Evolutionary conservation across 768 basidiomycete species (phyloP).

Genomic region (Tubosaeta brunneosetosa): DNA sequence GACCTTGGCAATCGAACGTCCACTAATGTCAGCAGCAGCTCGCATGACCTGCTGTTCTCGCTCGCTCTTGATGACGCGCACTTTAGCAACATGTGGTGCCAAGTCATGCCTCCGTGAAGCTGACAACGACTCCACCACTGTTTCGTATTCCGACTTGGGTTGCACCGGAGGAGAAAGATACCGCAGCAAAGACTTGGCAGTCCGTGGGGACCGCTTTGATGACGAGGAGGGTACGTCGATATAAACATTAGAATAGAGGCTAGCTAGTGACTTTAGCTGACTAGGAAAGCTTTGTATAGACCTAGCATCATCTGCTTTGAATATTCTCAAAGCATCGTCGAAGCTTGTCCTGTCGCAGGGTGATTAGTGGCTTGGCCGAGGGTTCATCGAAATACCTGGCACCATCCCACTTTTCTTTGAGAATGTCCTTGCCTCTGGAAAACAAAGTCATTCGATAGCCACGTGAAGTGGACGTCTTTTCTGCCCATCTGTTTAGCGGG

Average conservation of each 20-base stretch:
- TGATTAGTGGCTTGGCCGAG: constrained; percentile 1
- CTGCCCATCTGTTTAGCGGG: constrained; percentile 32
- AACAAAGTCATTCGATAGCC: constrained; percentile 90
- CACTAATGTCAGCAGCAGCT: constrained; percentile 82
- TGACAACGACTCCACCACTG: constrained; percentile 50
- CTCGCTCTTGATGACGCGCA: constrained; percentile 76
- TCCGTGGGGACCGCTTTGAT: constrained; percentile 34
- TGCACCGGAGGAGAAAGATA: constrained; percentile 34
- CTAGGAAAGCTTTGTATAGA: constrained; percentile 52
- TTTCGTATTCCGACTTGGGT: constrained; percentile 46
- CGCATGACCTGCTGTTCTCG: constrained; percentile 79
- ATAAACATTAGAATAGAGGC: constrained; percentile 47
- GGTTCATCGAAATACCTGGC: constrained; percentile 47
- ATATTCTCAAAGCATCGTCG: constrained; percentile 58
- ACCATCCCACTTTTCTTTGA: constrained; percentile 91
- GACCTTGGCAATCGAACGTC: constrained; percentile 79
- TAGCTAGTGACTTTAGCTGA: constrained; percentile 53
- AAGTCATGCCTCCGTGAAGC: constrained; percentile 47
- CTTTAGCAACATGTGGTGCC: constrained; percentile 60
- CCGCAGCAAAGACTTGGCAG: constrained; percentile 55
- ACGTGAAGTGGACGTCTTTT: constrained; percentile 62
- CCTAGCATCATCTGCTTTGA: constrained; percentile 73
- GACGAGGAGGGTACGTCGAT: constrained; percentile 44
- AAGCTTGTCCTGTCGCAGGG: constrained; percentile 51
- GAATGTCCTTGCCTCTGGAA: constrained; percentile 64